Evolutionary conservation across 2,329 filamentous ascomycete genomes (phyloP), one percentile per base, ranked within the genome.

Genomic region (Stagonosporopsis rhizophila): DNA sequence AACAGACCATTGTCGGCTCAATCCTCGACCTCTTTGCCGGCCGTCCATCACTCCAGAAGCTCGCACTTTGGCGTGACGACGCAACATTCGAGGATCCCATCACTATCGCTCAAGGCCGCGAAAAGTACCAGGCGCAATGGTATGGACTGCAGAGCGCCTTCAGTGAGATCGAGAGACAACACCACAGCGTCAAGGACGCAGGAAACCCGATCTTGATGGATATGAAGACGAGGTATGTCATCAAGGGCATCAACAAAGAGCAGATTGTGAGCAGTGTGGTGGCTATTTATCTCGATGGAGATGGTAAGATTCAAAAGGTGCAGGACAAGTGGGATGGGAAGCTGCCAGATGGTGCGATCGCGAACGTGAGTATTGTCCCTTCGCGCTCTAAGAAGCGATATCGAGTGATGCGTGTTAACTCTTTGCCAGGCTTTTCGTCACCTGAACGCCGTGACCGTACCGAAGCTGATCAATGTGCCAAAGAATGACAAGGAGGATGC

Each of bases 11-110:
- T 28, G 81, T 87, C 12, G 83, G 83, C 55, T 83, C 81, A 41
- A 79, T 88, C 14, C 79, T 89, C 22, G 86, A 88, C 67, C 81
- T 88, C 44, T 88, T 88, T 68, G 82, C 83, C 30, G 85, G 85
- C 41, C 79, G 81, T 17, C 84, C 85, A 0, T 84, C 83, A 2
- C 78, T 87, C 2, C 79, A 80, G 37, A 87, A 88, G 68, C 79
- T 88, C 41, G 75, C 78, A 14, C 78, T 89, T 22, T 89, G 86
- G 86, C 78, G 77, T 44, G 83, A 83, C 55, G 79, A 83, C 34
- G 86, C 80, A 7, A 80, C 78, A 0, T 88, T 89, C 70, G 71
- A 79, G 27, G 86, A 88, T 66, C 84, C 83, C 4, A 74, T 89
- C 41, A 86, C 85, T 38, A 79, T 83, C 32, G 84, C 86, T 2